Evolutionary conservation across 1,139 yeast genomes (phyloP).

Genomic region (Hemisphaericaspora lyxosophila): DNA sequence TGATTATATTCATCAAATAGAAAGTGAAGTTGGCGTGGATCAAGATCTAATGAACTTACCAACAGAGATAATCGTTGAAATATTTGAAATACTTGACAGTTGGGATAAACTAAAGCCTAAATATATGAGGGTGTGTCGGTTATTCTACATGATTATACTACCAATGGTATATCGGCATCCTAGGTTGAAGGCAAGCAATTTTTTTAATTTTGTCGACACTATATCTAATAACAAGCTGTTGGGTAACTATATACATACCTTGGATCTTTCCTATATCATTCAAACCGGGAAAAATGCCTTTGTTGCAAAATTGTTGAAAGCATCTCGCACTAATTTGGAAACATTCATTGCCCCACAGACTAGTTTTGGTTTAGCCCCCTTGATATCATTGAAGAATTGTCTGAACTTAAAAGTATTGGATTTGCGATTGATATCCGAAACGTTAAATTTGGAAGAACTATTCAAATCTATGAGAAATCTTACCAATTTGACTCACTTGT

Average conservation of each 20-base stretch:
- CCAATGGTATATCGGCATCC: slow-evolving; percentile 70
- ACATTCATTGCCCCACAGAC: slow-evolving; percentile 90
- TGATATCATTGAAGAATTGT: slow-evolving; percentile 75
- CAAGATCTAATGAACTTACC: slow-evolving; percentile 43
- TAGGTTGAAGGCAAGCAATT: slow-evolving; percentile 61
- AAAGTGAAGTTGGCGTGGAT: slow-evolving; percentile 13
- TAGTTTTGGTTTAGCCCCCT: slow-evolving; percentile 88
- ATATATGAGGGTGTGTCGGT: slow-evolving; percentile 58
- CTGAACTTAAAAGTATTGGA: slow-evolving; percentile 64
- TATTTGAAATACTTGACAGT: slow-evolving; percentile 43
- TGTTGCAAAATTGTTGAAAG: slow-evolving; percentile 75
- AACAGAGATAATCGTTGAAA: slow-evolving; percentile 56
- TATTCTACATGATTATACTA: slow-evolving; percentile 58
- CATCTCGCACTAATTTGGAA: slow-evolving; percentile 65
- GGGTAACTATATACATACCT: slow-evolving; percentile 46
- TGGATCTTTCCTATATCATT: slow-evolving; percentile 75
- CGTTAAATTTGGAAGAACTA: slow-evolving; percentile 76
- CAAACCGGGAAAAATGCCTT: slow-evolving; percentile 94
- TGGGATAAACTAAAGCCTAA: slow-evolving; percentile 45
- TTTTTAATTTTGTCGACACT: slow-evolving; percentile 69
- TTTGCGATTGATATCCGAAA: slow-evolving; percentile 86
- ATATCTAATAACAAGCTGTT: slow-evolving; percentile 46
- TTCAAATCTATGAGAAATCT: slow-evolving; percentile 71
- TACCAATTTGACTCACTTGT: slow-evolving; percentile 63
- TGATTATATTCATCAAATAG: slow-evolving; percentile 16